Evolutionary conservation across 441 rosid species (phyloP).

Genomic region (Hura crepitans): DNA sequence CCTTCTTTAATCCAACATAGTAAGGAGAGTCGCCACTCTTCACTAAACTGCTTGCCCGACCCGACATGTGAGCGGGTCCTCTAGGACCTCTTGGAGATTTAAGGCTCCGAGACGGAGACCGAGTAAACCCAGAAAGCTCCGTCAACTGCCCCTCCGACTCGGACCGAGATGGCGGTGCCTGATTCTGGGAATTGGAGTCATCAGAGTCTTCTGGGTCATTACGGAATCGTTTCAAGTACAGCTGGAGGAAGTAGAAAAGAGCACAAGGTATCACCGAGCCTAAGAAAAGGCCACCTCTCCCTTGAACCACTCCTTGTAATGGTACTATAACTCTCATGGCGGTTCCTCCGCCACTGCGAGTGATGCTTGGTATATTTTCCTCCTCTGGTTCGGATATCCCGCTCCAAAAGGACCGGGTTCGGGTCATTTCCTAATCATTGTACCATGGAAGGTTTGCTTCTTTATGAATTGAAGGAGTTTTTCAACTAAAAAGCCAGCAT

Average conservation of each 20-base stretch:
- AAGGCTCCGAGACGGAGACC: slow-evolving; percentile 44
- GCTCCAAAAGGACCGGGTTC: slow-evolving; percentile 34
- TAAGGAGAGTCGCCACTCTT: slow-evolving; percentile 55
- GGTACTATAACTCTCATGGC: slow-evolving; percentile 95
- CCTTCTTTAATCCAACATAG: slow-evolving; percentile 50
- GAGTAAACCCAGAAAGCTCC: slow-evolving; percentile 48
- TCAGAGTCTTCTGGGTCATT: slow-evolving; percentile 23
- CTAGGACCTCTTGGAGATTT: slow-evolving; percentile 43
- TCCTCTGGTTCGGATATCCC: slow-evolving; percentile 43
- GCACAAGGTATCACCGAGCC: slow-evolving; percentile 91
- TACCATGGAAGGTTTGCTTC: slow-evolving; percentile 23
- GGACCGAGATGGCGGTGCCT: slow-evolving; percentile 29
- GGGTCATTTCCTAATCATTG: slow-evolving; percentile 46
- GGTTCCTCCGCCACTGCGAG: slow-evolving; percentile 44
- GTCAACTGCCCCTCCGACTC: slow-evolving; percentile 42
- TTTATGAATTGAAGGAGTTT: neutral
- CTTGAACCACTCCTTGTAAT: slow-evolving; percentile 80
- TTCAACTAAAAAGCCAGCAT: neutral
- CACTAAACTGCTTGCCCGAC: slow-evolving; percentile 51
- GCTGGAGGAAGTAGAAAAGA: slow-evolving; percentile 82
- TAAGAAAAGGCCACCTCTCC: slow-evolving; percentile 73
- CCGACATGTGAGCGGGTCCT: slow-evolving; percentile 55
- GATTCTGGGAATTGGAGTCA: slow-evolving; percentile 23
- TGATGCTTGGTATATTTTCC: slow-evolving; percentile 14
- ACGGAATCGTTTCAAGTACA: slow-evolving; percentile 64